Evolutionary conservation across 2,329 filamentous ascomycete species (phyloP).

Genomic region (Aureobasidium sp.): DNA sequence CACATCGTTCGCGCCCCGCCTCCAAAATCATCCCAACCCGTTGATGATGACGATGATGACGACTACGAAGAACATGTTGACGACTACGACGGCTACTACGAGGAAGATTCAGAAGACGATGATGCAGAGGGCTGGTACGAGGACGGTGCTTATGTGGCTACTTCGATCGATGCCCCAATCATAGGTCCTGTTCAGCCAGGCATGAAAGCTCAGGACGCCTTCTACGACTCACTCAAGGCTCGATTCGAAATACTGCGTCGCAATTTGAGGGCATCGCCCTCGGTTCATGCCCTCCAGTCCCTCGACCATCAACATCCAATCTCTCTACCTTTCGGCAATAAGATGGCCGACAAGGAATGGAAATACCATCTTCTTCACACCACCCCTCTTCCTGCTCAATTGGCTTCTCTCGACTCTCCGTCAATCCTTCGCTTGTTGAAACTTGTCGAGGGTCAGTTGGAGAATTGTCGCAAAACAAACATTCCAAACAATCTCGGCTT

Average conservation of each 20-base stretch:
- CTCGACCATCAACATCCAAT: constrained; percentile 49
- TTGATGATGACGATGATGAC: constrained; percentile 29
- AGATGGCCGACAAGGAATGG: constrained; percentile 52
- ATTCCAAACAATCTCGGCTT: constrained; percentile 62
- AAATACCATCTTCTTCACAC: constrained; percentile 31
- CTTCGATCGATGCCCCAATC: constrained; percentile 34
- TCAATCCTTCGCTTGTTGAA: constrained; percentile 60
- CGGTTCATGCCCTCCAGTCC: constrained; percentile 45
- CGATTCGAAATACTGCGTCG: constrained; percentile 61
- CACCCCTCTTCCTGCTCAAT: constrained; percentile 43
- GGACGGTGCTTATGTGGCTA: constrained; percentile 71
- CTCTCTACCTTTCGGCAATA: constrained; percentile 48
- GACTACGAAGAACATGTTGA: constrained; percentile 30
- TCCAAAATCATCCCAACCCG: background rate
- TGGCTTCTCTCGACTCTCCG: constrained; percentile 53
- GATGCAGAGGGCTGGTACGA: constrained; percentile 59
- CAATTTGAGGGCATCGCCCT: constrained; percentile 51
- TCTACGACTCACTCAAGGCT: constrained; percentile 57
- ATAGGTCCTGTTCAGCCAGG: background rate
- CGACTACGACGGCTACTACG: constrained; percentile 40
- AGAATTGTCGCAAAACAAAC: constrained; percentile 39
- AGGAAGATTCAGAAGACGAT: constrained; percentile 31
- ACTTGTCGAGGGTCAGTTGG: constrained; percentile 52
- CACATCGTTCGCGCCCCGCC: constrained; percentile 58
- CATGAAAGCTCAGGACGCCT: constrained; percentile 52